Conservation (phyloP, 2,329 filamentous ascomycete genomes). For the Dactylellina drechsleri region DNA sequence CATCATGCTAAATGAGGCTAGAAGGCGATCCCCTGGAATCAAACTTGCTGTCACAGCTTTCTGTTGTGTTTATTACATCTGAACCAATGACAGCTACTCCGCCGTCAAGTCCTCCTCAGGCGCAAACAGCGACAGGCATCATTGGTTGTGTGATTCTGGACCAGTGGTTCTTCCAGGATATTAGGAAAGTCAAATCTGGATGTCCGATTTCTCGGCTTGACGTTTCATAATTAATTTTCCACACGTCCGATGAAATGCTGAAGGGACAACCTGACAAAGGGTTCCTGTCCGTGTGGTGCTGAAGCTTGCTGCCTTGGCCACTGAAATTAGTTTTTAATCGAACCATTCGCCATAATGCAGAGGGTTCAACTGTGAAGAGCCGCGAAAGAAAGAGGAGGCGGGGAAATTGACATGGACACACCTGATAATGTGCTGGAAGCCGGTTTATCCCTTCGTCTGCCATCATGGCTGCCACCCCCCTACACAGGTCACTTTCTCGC, state of each 20-base stretch:
- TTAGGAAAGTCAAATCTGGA: no score
- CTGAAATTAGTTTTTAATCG: not conserved
- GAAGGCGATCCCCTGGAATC: conserved; percentile 44
- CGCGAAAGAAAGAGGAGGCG: no score
- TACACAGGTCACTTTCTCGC: no score
- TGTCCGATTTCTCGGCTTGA: no score
- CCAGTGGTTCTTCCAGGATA: conserved; percentile 41
- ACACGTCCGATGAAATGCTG: no score
- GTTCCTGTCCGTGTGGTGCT: not conserved
- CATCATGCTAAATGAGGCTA: conserved; percentile 19
- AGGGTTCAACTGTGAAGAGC: no score
- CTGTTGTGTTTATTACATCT: not conserved
- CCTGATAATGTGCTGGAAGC: no score
- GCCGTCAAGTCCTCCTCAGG: conserved; percentile 16
- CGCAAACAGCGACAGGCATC: conserved; percentile 40
- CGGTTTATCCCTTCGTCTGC: no score
- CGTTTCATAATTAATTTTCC: no score
- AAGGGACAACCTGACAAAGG: conserved; percentile 2
- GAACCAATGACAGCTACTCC: conserved; percentile 27
- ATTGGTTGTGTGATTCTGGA: conserved; percentile 9
- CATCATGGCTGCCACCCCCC: no score
- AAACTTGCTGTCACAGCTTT: conserved; percentile 20
- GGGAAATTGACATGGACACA: no score
- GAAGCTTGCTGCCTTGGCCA: conserved; percentile 29
- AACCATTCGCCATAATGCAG: no score